Conservation (phyloP, 805 yeast species). For the Hanseniaspora mollemarum region DNA sequence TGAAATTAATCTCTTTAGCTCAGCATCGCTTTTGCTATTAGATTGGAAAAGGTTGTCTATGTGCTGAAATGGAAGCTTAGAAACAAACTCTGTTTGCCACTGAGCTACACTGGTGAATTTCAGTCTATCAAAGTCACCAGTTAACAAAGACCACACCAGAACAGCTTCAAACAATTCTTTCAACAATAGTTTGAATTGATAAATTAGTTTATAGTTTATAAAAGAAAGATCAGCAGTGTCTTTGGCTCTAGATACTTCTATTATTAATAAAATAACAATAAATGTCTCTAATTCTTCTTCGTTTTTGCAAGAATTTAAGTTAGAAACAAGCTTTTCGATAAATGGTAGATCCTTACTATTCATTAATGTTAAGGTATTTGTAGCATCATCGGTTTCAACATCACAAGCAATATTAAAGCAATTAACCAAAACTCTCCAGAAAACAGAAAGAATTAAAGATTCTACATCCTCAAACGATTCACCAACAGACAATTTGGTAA, state of each 20-base stretch:
- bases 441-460: constrained; percentile 6
- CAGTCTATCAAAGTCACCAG: constrained; percentile 14
- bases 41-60: neutral
- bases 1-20: neutral
- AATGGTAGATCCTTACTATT: neutral
- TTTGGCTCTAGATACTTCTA: neutral
- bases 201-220: neutral
- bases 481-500: neutral
- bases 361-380: neutral
- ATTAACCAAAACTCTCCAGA: constrained; percentile 3
- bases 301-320: neutral
- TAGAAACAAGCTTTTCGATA: neutral
- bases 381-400: constrained; percentile 4
- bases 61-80: neutral
- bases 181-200: neutral
- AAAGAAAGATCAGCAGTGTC: neutral
- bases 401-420: neutral
- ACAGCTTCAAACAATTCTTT: constrained; percentile 12
- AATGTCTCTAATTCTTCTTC: neutral
- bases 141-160: constrained; percentile 9
- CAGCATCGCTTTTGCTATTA: neutral
- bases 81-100: constrained; percentile 1
- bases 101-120: neutral
- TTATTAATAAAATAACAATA: neutral
- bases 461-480: neutral